Conservation (phyloP, 495 filamentous ascomycete species). For the Annulohypoxylon moriforme region DNA sequence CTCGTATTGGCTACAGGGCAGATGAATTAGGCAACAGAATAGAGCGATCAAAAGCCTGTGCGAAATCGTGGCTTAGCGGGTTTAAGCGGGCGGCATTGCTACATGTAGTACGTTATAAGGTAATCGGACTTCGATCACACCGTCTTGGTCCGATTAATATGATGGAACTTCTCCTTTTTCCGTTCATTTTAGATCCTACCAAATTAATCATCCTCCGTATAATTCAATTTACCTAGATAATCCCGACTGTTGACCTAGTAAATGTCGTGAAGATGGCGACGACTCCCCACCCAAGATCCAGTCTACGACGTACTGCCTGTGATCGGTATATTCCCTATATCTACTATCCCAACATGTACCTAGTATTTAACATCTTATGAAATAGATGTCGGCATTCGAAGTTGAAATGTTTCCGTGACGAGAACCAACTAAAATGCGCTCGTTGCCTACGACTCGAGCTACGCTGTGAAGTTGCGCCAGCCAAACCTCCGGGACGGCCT, state of each 20-base stretch:
- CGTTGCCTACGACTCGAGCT: constrained; percentile 38
- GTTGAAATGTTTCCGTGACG: constrained; percentile 33
- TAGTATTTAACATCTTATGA: constrained; percentile 5
- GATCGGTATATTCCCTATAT: constrained; percentile 33
- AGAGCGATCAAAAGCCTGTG: constrained; percentile 6
- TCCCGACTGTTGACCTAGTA: neutral
- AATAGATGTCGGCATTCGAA: constrained; percentile 35
- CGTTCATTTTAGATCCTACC: neutral
- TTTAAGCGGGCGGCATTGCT: constrained; percentile 15
- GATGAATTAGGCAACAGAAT: constrained; percentile 18
- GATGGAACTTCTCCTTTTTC: neutral
- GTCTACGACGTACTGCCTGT: constrained; percentile 38
- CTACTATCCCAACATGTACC: neutral
- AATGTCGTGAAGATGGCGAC: constrained; percentile 5
- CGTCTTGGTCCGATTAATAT: neutral
- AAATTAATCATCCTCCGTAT: neutral
- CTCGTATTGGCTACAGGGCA: neutral
- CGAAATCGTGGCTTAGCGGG: constrained; percentile 23
- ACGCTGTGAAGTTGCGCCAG: constrained; percentile 34
- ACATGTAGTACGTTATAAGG: neutral
- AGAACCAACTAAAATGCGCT: constrained; percentile 31
- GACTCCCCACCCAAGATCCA: constrained; percentile 29
- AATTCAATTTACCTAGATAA: constrained; percentile 5
- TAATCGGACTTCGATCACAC: constrained; percentile 11
- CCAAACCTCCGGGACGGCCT: constrained; percentile 36